phyloP scores from a whole-genome alignment of 805 yeast species.

The Teunomyces tritomae region DNA sequence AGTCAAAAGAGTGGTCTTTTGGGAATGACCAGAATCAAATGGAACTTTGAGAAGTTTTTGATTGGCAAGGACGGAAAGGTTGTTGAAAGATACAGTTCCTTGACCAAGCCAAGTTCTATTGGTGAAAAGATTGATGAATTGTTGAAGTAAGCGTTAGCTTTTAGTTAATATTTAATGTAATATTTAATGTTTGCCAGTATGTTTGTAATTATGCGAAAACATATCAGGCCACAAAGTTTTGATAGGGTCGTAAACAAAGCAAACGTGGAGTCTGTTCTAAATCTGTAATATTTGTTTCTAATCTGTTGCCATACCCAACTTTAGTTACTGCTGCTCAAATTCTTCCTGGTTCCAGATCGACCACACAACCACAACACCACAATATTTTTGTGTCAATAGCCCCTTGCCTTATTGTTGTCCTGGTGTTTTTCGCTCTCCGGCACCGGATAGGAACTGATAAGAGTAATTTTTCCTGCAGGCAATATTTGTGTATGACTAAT shows the following conservation, averaged over 20 bases:
- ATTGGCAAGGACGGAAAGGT: slow-evolving; percentile 41
- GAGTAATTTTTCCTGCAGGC: background rate
- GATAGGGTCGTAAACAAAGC: too few relatives aligned
- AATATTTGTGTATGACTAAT: background rate
- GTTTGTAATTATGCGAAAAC: background rate
- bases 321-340: background rate
- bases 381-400: background rate
- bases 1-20: slow-evolving; percentile 47
- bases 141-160: slow-evolving; percentile 29
- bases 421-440: background rate
- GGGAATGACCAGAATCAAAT: slow-evolving; percentile 41
- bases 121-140: slow-evolving; percentile 52
- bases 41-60: slow-evolving; percentile 47
- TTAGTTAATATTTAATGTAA: background rate
- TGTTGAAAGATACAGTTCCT: slow-evolving; percentile 60
- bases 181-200: background rate
- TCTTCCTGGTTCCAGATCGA: background rate
- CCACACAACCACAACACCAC: background rate
- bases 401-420: background rate
- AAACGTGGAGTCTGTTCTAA: background rate
- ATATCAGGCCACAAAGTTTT: background rate
- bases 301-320: background rate
- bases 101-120: slow-evolving; percentile 41
- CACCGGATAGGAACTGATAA: slow-evolving; percentile 1
- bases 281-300: background rate